Conservation (phyloP, 495 filamentous ascomycete species). For the Aspergillus affinis region DNA sequence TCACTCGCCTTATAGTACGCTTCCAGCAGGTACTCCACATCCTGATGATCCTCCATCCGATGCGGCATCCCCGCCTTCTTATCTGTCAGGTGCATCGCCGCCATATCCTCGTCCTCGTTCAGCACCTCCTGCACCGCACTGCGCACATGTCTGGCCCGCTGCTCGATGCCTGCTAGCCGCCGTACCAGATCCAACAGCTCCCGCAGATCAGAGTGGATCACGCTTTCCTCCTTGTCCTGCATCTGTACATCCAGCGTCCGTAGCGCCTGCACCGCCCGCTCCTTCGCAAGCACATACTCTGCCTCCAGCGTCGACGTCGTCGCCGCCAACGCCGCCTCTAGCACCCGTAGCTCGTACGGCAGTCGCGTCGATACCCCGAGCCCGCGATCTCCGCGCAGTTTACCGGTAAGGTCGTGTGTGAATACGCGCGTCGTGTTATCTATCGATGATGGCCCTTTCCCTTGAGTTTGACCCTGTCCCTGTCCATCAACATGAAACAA, state of each 20-base stretch:
- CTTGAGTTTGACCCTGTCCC: conserved; percentile 3
- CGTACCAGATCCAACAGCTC: conserved; percentile 24
- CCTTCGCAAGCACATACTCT: conserved; percentile 23
- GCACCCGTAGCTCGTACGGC: conserved; percentile 71
- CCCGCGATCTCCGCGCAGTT: conserved; percentile 54
- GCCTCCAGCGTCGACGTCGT: conserved; percentile 39
- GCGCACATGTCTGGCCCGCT: conserved; percentile 31
- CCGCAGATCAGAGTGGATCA: conserved; percentile 20
- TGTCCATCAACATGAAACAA: conserved; percentile 20
- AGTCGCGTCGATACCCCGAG: conserved; percentile 43
- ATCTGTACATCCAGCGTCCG: conserved; percentile 4
- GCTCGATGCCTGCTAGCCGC: conserved; percentile 26
- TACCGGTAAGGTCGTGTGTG: conserved; percentile 50
- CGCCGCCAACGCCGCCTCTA: conserved; percentile 78
- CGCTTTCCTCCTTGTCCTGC: conserved; percentile 20
- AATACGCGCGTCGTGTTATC: conserved; percentile 26
- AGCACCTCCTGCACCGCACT: conserved; percentile 29
- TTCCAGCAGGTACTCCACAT: conserved; percentile 37
- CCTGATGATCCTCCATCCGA: conserved; percentile 30
- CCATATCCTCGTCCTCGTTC: conserved; percentile 34
- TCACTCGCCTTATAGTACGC: conserved; percentile 36
- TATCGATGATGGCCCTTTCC: conserved; percentile 5
- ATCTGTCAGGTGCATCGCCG: conserved; percentile 45
- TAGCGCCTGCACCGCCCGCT: conserved; percentile 20
- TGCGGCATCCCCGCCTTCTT: conserved; percentile 33